Conservation (phyloP, 2,329 filamentous ascomycete genomes). For the Ophiosphaerella herpotricha region DNA sequence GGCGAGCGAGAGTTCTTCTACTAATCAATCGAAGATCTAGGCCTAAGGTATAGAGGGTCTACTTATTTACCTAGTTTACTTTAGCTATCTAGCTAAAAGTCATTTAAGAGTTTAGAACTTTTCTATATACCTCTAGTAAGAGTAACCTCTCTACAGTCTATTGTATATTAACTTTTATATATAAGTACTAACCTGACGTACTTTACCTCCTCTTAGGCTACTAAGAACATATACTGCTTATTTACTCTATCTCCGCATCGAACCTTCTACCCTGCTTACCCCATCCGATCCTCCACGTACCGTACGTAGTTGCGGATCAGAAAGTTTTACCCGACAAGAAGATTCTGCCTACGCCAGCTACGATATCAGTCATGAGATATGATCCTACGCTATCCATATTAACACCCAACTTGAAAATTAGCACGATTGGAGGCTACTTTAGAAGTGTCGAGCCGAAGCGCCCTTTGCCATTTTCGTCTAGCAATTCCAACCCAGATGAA, state of each 20-base stretch:
- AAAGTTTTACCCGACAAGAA: constrained; percentile 19
- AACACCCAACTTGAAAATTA: constrained; percentile 6
- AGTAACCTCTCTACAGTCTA: not conserved
- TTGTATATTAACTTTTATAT: too few species aligned
- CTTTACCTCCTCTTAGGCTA: too few species aligned
- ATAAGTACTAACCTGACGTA: too few species aligned
- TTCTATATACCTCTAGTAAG: not conserved
- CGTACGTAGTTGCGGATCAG: constrained; percentile 40
- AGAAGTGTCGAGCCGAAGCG: not conserved
- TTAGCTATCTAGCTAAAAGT: not conserved
- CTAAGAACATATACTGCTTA: too few species aligned
- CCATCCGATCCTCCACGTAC: constrained; percentile 38
- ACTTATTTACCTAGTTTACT: too few species aligned
- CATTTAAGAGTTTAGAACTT: not conserved
- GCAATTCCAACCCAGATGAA: too few species aligned
- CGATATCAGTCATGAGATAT: constrained; percentile 22
- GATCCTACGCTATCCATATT: constrained; percentile 10
- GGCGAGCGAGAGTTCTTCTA: not conserved
- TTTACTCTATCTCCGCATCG: constrained; percentile 45
- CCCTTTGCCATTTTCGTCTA: too few species aligned
- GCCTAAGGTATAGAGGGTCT: too few species aligned
- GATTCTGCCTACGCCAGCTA: constrained; percentile 31
- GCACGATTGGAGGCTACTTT: constrained; percentile 13
- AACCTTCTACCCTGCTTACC: constrained; percentile 51
- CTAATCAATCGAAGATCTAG: too few species aligned